Base-by-base conservation (phyloP, 2,329 filamentous ascomycete genomes). In the Penicillium sp. region DNA sequence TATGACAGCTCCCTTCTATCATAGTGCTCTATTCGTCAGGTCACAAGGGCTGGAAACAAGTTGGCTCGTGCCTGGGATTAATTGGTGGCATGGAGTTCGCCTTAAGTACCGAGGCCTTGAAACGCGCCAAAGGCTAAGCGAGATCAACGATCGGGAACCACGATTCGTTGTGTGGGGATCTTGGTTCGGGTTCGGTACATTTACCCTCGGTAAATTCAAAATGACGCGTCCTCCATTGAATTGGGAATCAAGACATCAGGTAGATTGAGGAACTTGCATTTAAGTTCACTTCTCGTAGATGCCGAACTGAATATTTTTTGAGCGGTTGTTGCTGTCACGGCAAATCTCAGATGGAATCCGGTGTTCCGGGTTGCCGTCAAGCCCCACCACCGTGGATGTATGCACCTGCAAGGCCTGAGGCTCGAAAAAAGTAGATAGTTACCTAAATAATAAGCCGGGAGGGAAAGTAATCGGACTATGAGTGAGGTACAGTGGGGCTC, bases 81-180 rank as follows among this genome's bases (percentile, higher is more conserved):
- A 47, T 17, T 47, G 6, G 24, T 47, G 22, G 24, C 44, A 47
- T 17, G 24, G 44, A 28, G 44, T 47, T 47, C 44, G 24, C 22
- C 24, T 8, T 24, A 28, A 28, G 13, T 28, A n/a, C 44, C 44
- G 44, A 47, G 44, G 28, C 28, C 44, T 47, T 47, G 44, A 47
- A 47, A 47, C 24, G 24, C 44, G 44, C 44, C 44, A 47, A 47
- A 47, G 17, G 24, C 44, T 47, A 47, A 47, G 44, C 44, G 44
- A 47, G 44, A 28, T 17, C 44, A 26, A 9, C 44, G 44, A 47
- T 47, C 44, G 44, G 44, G n/a, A 47, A 47, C 44, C 24, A 17
- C 44, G 44, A 47, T 28, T 47, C 10, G 6, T 4, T 24, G 13
- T 47, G 45, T 49, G 45, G 45, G 15, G 45, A n/a, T 24, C 45